A percentile compares a stretch with the other conserved stretches of the same genome.
Conservation (phyloP, 371 early-diverging fungal genomes). For the Rhizopus microsporus region DNA sequence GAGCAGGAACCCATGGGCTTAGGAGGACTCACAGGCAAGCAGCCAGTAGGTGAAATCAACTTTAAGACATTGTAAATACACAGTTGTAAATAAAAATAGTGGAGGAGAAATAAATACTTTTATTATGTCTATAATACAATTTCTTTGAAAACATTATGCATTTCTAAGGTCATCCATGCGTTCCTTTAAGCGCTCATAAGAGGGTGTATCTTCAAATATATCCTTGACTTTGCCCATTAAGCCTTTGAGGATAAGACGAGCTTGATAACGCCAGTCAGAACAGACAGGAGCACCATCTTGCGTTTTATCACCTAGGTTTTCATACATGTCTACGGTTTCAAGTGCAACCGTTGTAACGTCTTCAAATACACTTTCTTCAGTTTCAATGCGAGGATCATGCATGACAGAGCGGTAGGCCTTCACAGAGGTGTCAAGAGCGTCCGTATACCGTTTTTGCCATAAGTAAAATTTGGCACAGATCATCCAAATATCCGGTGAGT, state of each 20-base stretch:
- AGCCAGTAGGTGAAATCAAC: slow-evolving; percentile 39
- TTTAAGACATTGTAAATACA: slow-evolving; percentile 24
- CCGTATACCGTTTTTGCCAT: slow-evolving; percentile 57
- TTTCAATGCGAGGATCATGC: slow-evolving; percentile 73
- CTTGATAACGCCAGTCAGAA: slow-evolving; percentile 88
- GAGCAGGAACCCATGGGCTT: slow-evolving; percentile 26
- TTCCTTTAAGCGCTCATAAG: slow-evolving; percentile 62
- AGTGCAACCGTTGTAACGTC: slow-evolving; percentile 67
- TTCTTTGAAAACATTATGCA: slow-evolving; percentile 13
- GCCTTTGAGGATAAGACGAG: slow-evolving; percentile 77
- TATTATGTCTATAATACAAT: background rate
- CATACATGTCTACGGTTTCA: slow-evolving; percentile 80
- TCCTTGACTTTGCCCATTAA: slow-evolving; percentile 80
- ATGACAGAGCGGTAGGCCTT: slow-evolving; percentile 83
- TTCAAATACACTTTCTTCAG: slow-evolving; percentile 67
- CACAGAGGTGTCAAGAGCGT: slow-evolving; percentile 76
- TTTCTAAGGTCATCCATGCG: slow-evolving; percentile 58
- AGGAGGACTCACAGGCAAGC: slow-evolving; percentile 36
- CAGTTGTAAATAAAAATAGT: background rate
- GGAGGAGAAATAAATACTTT: background rate
- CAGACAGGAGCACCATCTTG: slow-evolving; percentile 57
- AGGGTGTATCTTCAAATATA: slow-evolving; percentile 67
- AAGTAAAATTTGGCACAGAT: slow-evolving; percentile 77
- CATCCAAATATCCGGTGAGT: slow-evolving; percentile 75
- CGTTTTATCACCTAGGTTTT: slow-evolving; percentile 63